Evolutionary conservation across 2,329 filamentous ascomycete species (phyloP), one percentile per base, ranked within the genome.

Genomic region (Tolypocladium endophyticum): DNA sequence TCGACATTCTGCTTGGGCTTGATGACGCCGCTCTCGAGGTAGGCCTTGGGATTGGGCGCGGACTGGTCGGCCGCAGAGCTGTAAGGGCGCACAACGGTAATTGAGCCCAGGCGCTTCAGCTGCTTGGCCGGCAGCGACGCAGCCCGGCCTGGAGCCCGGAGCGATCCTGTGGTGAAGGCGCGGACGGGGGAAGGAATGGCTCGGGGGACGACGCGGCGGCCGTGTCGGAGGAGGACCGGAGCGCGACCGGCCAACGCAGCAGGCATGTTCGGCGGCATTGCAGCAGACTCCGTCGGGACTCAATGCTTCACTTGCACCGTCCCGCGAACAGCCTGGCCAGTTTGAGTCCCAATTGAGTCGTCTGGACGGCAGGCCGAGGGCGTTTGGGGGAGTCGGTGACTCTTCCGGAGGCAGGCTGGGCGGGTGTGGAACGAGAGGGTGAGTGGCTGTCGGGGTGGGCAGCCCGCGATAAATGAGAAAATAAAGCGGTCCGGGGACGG

Each of bases 11-110:
- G 82, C 69, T 83, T 83, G 61, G 88, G 87, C 74, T 92, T 89
- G 72, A 97, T 87, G 61, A 87, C 88, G 68, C 92, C 92, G 76
- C 90, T 96, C 72, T 91, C 86, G 68, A 97, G 80, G 76, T 96
- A 96, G 63, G 92, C 90, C 77, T 92, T 87, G 58, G 92, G 84
- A 71, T 88, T 90, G 59, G 92, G 90, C 58, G 90, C 87, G 65
- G 86, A 79, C 74, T 94, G 84, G 55, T 81, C 76, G 64, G 78
- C 75, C 45, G 71, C 72, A 54, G 73, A 72, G 67, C 72, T 76
- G 64, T 75, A 74, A 50, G 70, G 60, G 30, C 79, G 74, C 59
- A 74, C 68, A 58, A 79, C 72, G 60, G 79, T 76, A 59, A 76
- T 73, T 58, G 77, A 77, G 61, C 82, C 77, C 59, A 78, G 74